A percentile compares a stretch with the other conserved stretches of the same genome.
Evolutionary conservation across 306 rosid species (phyloP).

Genomic region (Prunus fruticosa): DNA sequence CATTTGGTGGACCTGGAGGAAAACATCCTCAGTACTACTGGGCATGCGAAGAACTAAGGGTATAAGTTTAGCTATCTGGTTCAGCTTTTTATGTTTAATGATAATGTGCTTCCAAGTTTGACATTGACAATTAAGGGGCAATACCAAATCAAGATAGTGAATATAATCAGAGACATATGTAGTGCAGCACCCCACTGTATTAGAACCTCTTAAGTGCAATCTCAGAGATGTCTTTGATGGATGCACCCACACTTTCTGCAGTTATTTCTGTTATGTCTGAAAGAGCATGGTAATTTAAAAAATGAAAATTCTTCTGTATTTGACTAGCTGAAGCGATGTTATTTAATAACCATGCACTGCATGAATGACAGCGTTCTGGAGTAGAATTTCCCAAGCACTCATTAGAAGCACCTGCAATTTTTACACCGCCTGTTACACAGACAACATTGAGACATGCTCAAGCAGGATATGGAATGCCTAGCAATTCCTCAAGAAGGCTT

Average conservation of each 20-base stretch:
- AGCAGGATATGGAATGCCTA: conserved; percentile 85
- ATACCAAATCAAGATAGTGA: neutral
- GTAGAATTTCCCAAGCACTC: conserved; percentile 79
- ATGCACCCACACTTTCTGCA: neutral
- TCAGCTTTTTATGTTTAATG: conserved; percentile 10
- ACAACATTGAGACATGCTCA: conserved; percentile 42
- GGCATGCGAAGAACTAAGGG: conserved; percentile 89
- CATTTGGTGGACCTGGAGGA: conserved; percentile 90
- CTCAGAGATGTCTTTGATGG: too few species aligned
- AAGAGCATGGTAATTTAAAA: conserved; percentile 4
- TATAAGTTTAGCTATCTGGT: conserved; percentile 23
- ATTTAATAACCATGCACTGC: conserved; percentile 23
- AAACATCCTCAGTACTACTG: conserved; percentile 85
- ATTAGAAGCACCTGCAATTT: conserved; percentile 68
- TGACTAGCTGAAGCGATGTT: conserved; percentile 6
- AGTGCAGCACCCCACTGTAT: neutral
- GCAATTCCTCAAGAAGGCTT: conserved; percentile 86
- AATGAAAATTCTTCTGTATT: neutral
- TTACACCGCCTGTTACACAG: conserved; percentile 77
- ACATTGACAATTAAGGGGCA: neutral
- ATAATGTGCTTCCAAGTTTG: conserved; percentile 16
- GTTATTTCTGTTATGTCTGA: neutral
- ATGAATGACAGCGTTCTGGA: conserved; percentile 77
- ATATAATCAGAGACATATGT: neutral
- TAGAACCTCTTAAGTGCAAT: neutral